Conservation (phyloP, 352 stramenopile species). For the Peronospora destructor region DNA sequence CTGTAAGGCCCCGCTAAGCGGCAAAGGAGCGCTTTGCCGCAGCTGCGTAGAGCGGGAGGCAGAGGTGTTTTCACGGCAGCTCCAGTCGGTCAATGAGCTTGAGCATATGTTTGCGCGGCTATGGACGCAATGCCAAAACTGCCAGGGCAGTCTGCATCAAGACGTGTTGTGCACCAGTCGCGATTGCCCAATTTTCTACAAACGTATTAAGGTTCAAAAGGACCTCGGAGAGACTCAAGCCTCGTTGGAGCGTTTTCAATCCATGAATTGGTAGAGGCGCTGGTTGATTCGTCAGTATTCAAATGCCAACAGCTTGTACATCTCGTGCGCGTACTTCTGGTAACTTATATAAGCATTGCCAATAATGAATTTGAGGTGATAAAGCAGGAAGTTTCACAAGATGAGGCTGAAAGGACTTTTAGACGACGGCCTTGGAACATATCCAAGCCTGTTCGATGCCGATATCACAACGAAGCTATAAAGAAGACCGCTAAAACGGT, state of each 20-base stretch:
- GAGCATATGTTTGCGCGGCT: slow-evolving; percentile 93
- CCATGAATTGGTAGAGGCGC: slow-evolving; percentile 55
- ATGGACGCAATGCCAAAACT: slow-evolving; percentile 98
- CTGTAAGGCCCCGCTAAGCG: slow-evolving; percentile 92
- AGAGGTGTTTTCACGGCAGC: slow-evolving; percentile 93
- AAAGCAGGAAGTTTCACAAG: background rate
- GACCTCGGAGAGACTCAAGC: slow-evolving; percentile 93
- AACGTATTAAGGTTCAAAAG: slow-evolving; percentile 98
- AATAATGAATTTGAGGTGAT: background rate
- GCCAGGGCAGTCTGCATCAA: slow-evolving; percentile 96
- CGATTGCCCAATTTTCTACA: slow-evolving; percentile 99
- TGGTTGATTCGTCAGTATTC: background rate
- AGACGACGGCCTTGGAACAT: background rate
- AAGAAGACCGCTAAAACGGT: no score
- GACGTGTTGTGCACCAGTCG: slow-evolving; percentile 93
- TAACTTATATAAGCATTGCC: slow-evolving; percentile 5
- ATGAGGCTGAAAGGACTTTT: background rate
- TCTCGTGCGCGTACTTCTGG: background rate
- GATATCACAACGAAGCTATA: no score
- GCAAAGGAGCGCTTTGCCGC: slow-evolving; percentile 88
- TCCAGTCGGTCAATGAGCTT: slow-evolving; percentile 88
- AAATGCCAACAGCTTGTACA: slow-evolving; percentile 1
- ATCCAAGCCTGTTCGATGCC: no score
- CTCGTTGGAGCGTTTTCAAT: slow-evolving; percentile 92
- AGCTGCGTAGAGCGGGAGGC: slow-evolving; percentile 91